Conservation (phyloP, 305 asterid genomes). For the Fraxinus sp. region DNA sequence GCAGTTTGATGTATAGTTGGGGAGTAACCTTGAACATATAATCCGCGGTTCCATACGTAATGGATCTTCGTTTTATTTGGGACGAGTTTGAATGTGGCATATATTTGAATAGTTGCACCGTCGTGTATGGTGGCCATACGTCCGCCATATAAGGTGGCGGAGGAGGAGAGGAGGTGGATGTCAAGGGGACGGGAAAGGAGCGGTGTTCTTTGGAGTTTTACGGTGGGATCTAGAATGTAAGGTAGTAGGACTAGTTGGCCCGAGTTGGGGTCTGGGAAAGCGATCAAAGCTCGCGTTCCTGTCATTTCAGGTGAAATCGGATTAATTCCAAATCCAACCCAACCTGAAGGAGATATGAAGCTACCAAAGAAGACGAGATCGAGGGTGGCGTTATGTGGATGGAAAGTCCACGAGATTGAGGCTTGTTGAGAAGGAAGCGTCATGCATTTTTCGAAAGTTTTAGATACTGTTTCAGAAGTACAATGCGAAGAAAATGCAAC, state of each 20-base stretch:
- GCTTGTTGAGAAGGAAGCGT: conserved; percentile 75
- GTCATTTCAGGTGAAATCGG: conserved; percentile 85
- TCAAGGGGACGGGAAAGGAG: conserved; percentile 93
- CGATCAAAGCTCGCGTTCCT: conserved; percentile 72
- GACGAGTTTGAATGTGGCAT: conserved; percentile 55
- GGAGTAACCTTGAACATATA: conserved; percentile 91
- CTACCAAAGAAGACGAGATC: conserved; percentile 75
- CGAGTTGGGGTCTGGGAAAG: conserved; percentile 84
- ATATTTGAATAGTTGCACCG: conserved; percentile 69
- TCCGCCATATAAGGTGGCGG: conserved; percentile 75
- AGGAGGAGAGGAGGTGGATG: conserved; percentile 62
- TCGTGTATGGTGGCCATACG: conserved; percentile 77
- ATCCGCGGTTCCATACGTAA: conserved; percentile 75
- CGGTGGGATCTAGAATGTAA: conserved; percentile 68
- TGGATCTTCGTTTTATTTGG: conserved; percentile 67
- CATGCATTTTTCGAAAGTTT: conserved; percentile 63
- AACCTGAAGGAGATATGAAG: conserved; percentile 91
- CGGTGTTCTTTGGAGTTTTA: conserved; percentile 56
- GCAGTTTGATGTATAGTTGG: conserved; percentile 78
- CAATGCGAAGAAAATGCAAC: conserved; percentile 49
- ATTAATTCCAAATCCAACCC: conserved; percentile 95
- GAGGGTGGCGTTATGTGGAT: conserved; percentile 70
- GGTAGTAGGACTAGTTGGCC: conserved; percentile 85
- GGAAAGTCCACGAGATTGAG: conserved; percentile 82
- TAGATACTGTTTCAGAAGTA: conserved; percentile 44